Conservation (phyloP, 345 rosid genomes). For the Trapa incisa region DNA sequence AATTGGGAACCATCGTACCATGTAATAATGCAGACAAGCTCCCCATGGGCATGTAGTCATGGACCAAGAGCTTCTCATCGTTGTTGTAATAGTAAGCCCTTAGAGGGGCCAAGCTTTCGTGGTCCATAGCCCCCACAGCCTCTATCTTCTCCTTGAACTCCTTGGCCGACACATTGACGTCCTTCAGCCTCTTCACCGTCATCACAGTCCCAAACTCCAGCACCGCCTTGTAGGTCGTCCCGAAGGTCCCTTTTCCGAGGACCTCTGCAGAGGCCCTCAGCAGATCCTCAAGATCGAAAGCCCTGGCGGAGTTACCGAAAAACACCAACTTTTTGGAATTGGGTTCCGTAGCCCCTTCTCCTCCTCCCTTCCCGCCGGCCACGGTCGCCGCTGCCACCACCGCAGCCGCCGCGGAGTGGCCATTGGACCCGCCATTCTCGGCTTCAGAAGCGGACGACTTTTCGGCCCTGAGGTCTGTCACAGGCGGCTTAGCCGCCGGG, state of each 20-base stretch:
- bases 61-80: conserved; percentile 94
- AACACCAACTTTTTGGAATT: conserved; percentile 49
- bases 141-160: conserved; percentile 92
- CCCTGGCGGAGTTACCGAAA: conserved; percentile 55
- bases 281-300: conserved; percentile 87
- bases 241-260: conserved; percentile 88
- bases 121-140: conserved; percentile 81
- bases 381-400: conserved; percentile 35
- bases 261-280: conserved; percentile 98
- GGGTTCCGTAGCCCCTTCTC: conserved; percentile 14
- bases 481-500: conserved; percentile 48
- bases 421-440: conserved; percentile 33
- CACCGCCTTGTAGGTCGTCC: conserved; percentile 93
- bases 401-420: conserved; percentile 22
- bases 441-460: conserved; percentile 33
- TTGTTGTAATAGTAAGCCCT: conserved; percentile 85
- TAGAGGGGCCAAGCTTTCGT: conserved; percentile 71
- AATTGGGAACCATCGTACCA: conserved; percentile 24
- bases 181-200: conserved; percentile 92
- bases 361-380: conserved; percentile 20
- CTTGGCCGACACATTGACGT: conserved; percentile 57
- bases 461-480: conserved; percentile 35
- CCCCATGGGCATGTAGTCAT: conserved; percentile 96
- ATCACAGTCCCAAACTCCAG: conserved; percentile 64
- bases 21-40: conserved; percentile 94